Conservation (phyloP, 306 rosid species). For the Prunus padus region DNA sequence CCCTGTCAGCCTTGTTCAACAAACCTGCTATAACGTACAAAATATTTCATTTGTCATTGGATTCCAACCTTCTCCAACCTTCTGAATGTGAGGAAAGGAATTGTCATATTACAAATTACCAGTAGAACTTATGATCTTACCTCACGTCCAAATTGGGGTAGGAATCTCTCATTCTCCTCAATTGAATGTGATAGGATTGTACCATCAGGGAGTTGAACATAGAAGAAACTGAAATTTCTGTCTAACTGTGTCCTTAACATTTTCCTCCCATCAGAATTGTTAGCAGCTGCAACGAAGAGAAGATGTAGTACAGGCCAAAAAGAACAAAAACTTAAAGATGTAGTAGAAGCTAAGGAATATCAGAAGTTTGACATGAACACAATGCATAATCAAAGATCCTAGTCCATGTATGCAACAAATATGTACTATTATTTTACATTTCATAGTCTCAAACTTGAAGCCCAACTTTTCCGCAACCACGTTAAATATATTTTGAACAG, state of each 20-base stretch:
- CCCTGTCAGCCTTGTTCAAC: conserved; percentile 84
- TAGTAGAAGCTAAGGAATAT: conserved; percentile 14
- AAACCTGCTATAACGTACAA: conserved; percentile 87
- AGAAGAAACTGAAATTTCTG: conserved; percentile 70
- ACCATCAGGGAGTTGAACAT: conserved; percentile 78
- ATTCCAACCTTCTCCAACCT: conserved; percentile 15
- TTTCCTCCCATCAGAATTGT: conserved; percentile 67
- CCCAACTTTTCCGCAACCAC: conserved; percentile 84
- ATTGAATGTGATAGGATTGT: conserved; percentile 57
- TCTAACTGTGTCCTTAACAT: conserved; percentile 62
- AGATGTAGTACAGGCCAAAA: neutral
- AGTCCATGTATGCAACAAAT: neutral
- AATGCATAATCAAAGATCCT: too few species aligned
- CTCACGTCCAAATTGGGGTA: conserved; percentile 97
- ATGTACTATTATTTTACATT: conserved; percentile 41
- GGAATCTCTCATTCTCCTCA: conserved; percentile 71
- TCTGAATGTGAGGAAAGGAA: neutral
- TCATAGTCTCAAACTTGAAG: conserved; percentile 57
- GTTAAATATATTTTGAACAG: conserved; percentile 63
- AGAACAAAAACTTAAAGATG: too few species aligned
- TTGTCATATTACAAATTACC: neutral
- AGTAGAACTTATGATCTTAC: conserved; percentile 35
- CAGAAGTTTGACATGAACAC: neutral
- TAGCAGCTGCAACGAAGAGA: conserved; percentile 52
- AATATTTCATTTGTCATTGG: conserved; percentile 18